Evolutionary conservation across 805 yeast genomes (phyloP), one percentile per base, ranked within the genome.

Genomic region (Sugiyamaella smithiae): DNA sequence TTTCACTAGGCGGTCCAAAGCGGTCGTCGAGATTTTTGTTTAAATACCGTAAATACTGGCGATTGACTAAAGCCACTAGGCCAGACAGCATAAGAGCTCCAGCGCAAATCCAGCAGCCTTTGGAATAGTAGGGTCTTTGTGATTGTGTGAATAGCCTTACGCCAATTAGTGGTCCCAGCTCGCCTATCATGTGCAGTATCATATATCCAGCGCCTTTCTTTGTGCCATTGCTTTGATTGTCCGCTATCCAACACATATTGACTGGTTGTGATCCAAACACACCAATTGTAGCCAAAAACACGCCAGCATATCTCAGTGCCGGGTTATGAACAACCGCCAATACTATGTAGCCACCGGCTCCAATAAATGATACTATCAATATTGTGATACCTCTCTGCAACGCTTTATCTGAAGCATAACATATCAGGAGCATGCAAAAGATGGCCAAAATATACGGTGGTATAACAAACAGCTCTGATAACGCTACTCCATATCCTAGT

Each of bases 381-480:
- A 51, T 48, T 29, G 58, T 49, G 25, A 52, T 45, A n/a, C 64
- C 64, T 9, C 67, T 51, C 12, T 53, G 52, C 38, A 48, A 31
- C 2, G 33, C n/a, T 46, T 67, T 70, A 57, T 75, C 79, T 6
- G 77, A 75, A 8, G 70, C 58, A 16, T 69, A 75, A 11, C 77
- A 71, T 68, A 74, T 70, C 7, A 68, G 33, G 49, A 65, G 67
- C 14, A 75, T 72, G 4, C 64, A 53, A 9, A 71, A 58, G 12
- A 71, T 74, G 38, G 72, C 57, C 47, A 72, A 5, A 20, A 56
- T 37, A 36, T 60, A 74, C 8, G 77, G 77, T 16, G 79, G 79
- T 16, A 74, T 75, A 19, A 76, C 69, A 46, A 74, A 63, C 45
- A 69, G 70, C 48, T 73, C 70, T 2, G 78, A 71, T 25, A 65